phyloP scores from a whole-genome alignment of 805 yeast species.

The Candida easanensis region DNA sequence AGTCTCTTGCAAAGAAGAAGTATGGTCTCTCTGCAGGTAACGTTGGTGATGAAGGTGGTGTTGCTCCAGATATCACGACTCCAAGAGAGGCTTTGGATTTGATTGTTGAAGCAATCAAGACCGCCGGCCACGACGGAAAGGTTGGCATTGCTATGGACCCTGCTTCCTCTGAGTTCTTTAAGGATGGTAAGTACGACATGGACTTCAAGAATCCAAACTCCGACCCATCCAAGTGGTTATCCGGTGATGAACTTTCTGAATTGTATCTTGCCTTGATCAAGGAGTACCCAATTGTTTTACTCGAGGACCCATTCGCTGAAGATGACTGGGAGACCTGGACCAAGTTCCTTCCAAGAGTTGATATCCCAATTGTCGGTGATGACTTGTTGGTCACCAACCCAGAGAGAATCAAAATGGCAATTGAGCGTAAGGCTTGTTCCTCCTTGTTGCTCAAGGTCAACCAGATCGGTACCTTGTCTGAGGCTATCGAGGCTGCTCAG shows the following conservation, averaged over 20 bases:
- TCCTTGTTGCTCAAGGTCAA: conserved; percentile 95
- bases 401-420: conserved; percentile 88
- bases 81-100: conserved; percentile 97
- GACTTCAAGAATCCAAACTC: conserved; percentile 98
- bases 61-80: conserved; percentile 95
- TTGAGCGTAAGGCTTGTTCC: conserved; percentile 93
- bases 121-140: conserved; percentile 94
- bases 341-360: conserved; percentile 73
- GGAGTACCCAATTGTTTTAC: conserved; percentile 96
- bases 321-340: conserved; percentile 99
- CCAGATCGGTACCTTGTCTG: conserved; percentile 97
- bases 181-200: conserved; percentile 94
- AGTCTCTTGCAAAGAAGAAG: conserved; percentile 86
- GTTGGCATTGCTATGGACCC: conserved; percentile 91
- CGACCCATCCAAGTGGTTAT: conserved; percentile 85
- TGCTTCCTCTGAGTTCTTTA: conserved; percentile 97
- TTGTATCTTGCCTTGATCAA: conserved; percentile 76
- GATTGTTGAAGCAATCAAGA: conserved; percentile 82
- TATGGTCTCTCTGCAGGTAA: conserved; percentile 99
- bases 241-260: conserved; percentile 83
- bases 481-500: conserved; percentile 95
- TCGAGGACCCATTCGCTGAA: conserved; percentile 99
- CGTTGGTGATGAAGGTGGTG: conserved; percentile 99
- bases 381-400: conserved; percentile 99
- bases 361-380: conserved; percentile 93